Conservation (phyloP, 1,284 basidiomycete genomes). For the Cystobasidiaceae sp. region DNA sequence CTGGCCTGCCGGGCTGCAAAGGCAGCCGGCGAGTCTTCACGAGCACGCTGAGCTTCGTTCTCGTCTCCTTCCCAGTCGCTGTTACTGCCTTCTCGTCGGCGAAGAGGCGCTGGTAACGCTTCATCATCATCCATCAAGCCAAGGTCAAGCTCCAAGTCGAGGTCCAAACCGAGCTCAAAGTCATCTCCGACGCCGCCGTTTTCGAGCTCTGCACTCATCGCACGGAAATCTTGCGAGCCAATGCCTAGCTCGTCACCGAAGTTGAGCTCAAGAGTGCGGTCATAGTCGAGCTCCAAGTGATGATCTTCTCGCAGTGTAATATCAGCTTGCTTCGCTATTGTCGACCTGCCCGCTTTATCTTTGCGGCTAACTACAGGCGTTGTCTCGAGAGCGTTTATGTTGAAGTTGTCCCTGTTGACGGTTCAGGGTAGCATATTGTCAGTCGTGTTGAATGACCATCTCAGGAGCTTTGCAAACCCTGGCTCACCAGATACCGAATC, state of each 20-base stretch:
- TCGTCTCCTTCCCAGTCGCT: slow-evolving; percentile 8
- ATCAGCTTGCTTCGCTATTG: slow-evolving; percentile 35
- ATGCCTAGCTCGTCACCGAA: slow-evolving; percentile 72
- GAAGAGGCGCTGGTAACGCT: no score
- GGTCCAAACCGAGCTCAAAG: slow-evolving; percentile 55
- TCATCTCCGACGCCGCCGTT: slow-evolving; percentile 40
- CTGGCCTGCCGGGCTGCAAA: slow-evolving; percentile 4
- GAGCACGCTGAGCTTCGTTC: not conserved
- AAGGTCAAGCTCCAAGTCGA: slow-evolving; percentile 53
- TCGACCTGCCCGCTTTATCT: not conserved
- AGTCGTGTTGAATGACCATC: no score
- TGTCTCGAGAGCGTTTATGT: slow-evolving; percentile 1
- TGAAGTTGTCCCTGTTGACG: slow-evolving; percentile 24
- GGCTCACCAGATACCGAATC: slow-evolving; percentile 29
- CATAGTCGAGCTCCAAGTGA: slow-evolving; percentile 27
- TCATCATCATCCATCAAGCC: slow-evolving; percentile 33
- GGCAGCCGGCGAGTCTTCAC: slow-evolving; percentile 16
- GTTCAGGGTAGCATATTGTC: no score
- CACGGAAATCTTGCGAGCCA: slow-evolving; percentile 67
- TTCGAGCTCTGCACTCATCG: slow-evolving; percentile 6
- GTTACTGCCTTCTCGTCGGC: no score
- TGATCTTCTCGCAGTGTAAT: slow-evolving; percentile 40
- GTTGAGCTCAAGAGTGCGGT: slow-evolving; percentile 17
- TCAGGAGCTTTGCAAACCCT: not conserved
- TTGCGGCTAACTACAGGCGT: not conserved